Base-by-base conservation (phyloP, 2,329 filamentous ascomycete species). In the Lachnellula arida region DNA sequence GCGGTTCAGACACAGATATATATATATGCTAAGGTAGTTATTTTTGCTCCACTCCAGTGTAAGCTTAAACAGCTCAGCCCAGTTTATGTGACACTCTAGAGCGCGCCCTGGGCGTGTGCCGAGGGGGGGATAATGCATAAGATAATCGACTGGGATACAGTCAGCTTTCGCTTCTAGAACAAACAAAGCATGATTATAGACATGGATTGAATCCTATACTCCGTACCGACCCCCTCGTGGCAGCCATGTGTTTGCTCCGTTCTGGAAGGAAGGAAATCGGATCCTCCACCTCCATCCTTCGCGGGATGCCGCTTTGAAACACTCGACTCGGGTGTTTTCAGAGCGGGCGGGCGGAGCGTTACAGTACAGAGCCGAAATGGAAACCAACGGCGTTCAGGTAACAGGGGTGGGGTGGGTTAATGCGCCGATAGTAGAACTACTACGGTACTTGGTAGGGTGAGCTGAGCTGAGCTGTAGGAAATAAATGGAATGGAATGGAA, bases 1-100 rank as follows among this genome's bases (percentile, higher is more conserved):
- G 47, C 53, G 55, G 12, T 64, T 52, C 9, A 55, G 64, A 5
- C 39, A 60, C 1, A 55, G 51, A n/a, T n/a, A n/a, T n/a, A n/a
- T n/a, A 46, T 35, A 40, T 12, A 14, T 61, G 9, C 25, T 59
- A 5, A 46, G 61, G 44, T 53, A 48, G 23, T 15, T 58, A 4
- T 12, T 60, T 14, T 28, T 2, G 19, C 25, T 28, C 25, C 6
- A 1, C 2, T 19, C 19, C 4, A 39, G 11, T 2, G 15, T n/a
- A 39, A 39, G 7, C 1, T 25, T n/a, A 39, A 39, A 14, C 15
- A 39, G 35, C 35, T 5, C 9, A 19, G 19, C 19, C 19, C 19
- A 19, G 12, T 39, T 15, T 12, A 39, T n/a, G 3, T 39, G 5
- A 15, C 12, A 39, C 35, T 5, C 8, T 12, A 39, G 35, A 28